These are phyloP conservation scores for Diaporthe longicolla DNA, from an alignment of 2,329 filamentous ascomycete genomes.

Conservation along the genomic window DNA sequence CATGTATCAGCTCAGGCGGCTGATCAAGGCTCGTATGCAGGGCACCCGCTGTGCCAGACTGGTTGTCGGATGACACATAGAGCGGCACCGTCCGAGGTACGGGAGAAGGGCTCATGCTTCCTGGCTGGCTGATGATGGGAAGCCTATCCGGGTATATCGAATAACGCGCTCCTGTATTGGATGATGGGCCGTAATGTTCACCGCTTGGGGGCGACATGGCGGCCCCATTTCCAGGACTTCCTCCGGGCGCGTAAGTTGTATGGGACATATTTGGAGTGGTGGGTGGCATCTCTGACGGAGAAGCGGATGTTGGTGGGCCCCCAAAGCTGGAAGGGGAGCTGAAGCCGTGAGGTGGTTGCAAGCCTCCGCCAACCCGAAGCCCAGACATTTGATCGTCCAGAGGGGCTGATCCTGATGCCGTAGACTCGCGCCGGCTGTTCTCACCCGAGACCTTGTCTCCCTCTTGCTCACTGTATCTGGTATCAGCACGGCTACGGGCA, in stretches of 20 bases:
- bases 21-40: slow-evolving; percentile 44
- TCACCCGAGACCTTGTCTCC: slow-evolving; percentile 55
- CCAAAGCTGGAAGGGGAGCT: slow-evolving; percentile 34
- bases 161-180: slow-evolving; percentile 16
- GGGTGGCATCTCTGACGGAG: slow-evolving; percentile 46
- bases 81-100: slow-evolving; percentile 36
- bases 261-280: slow-evolving; percentile 45
- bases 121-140: slow-evolving; percentile 25
- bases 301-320: slow-evolving; percentile 42
- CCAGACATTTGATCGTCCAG: slow-evolving; percentile 44
- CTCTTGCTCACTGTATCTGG: slow-evolving; percentile 59
- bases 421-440: slow-evolving; percentile 49
- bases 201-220: slow-evolving; percentile 37
- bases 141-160: slow-evolving; percentile 7
- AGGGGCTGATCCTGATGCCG: slow-evolving; percentile 44
- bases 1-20: slow-evolving; percentile 46
- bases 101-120: slow-evolving; percentile 36
- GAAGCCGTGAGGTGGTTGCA: slow-evolving; percentile 42
- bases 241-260: slow-evolving; percentile 43
- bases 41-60: slow-evolving; percentile 45
- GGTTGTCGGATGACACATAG: slow-evolving; percentile 46
- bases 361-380: slow-evolving; percentile 2
- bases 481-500: slow-evolving; percentile 41
- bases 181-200: slow-evolving; percentile 31
- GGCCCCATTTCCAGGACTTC: slow-evolving; percentile 30